Evolutionary conservation across 1,139 yeast genomes (phyloP), one percentile per base, ranked within the genome.

Genomic region (Kluyveromyces sp.): DNA sequence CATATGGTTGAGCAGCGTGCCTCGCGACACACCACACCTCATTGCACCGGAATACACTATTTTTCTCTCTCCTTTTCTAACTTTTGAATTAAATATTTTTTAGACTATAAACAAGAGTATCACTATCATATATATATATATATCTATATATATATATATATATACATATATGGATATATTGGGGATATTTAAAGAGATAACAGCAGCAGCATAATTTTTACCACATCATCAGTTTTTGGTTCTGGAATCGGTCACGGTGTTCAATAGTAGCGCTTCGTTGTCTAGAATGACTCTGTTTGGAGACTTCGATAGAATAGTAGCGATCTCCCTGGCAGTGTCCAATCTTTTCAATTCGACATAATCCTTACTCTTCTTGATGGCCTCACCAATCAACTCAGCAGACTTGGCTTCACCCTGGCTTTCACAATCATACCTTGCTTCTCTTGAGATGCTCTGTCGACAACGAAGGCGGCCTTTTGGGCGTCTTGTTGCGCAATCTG

Each of bases 401-500:
- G 97, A 86, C 64, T 87, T 83, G 55, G 98, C 99, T 71, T 92
- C 99, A 79, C 99, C 99, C 66, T 88, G 85, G 97, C 97, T 67
- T 85, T 88, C 50, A 92, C 97, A 56, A 92, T 95, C 72, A 87
- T 77, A 65, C 94, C 95, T 68, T 92, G 97, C 68, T 92, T 92
- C 71, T 92, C 98, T 69, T 94, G 98, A 57, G 86, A 81, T 21
- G 99, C 98, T 64, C 90, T 87, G 68, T 92, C 98, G 46, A 92
- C 98, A 45, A 92, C 75, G 58, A 90, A 94, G 0, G 97, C 97
- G 10, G 98, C 97, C 67, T 96, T 81, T 71, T 92, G 97, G 30
- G 98, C 97, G 66, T 92, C 98, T 72, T 92, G 99, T 70, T 94
- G 98, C 34, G 99, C 98, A 67, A 92, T 92, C 72, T 92, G 98